Evolutionary conservation across 169 alveolate genomes (phyloP).

Genomic region (Hammondia hammondi): DNA sequence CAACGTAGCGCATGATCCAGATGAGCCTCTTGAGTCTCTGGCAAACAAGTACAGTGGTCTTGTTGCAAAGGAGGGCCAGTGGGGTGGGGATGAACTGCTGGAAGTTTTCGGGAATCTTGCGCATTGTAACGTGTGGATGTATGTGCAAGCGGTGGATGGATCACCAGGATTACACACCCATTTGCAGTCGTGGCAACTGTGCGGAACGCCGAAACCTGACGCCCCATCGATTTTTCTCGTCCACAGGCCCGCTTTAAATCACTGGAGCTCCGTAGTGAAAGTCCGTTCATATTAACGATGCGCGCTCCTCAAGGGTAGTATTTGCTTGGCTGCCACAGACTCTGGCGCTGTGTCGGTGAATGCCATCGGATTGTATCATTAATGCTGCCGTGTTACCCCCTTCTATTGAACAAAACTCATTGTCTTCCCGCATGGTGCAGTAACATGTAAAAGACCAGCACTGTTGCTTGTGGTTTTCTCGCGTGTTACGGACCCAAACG

Average conservation of each 20-base stretch:
- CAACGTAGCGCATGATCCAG: background rate
- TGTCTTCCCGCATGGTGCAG: no score
- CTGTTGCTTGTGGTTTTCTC: no score
- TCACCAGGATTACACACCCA: background rate
- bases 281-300: background rate
- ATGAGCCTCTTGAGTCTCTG: background rate
- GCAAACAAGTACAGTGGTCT: background rate
- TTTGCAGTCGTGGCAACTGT: background rate
- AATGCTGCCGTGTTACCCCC: no score
- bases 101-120: background rate
- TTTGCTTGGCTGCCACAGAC: no score
- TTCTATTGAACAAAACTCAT: no score
- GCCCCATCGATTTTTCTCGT: background rate
- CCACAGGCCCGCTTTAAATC: background rate
- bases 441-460: no score
- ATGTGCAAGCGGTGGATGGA: background rate
- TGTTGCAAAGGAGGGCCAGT: background rate
- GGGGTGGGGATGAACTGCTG: background rate
- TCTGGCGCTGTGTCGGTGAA: no score
- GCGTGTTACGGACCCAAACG: no score
- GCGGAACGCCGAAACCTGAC: background rate
- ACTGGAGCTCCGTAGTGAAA: background rate
- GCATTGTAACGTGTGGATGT: background rate
- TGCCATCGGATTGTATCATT: no score
- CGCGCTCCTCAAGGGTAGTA: background rate